Evolutionary conservation across 306 rosid genomes (phyloP), one percentile per base, ranked within the genome.

Genomic region (Carpinus viminea): DNA sequence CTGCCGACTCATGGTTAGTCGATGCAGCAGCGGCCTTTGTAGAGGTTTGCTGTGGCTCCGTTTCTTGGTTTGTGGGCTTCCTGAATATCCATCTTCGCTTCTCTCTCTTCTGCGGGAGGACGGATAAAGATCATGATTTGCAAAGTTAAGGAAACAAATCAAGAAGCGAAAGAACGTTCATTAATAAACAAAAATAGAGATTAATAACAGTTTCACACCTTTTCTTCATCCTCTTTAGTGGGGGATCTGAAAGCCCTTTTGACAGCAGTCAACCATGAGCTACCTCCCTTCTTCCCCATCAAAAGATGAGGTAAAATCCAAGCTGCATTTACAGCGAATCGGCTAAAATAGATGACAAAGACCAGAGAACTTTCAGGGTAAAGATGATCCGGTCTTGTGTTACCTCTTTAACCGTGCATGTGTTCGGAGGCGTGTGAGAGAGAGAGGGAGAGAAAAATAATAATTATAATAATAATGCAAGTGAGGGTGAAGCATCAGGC

Each of bases 201-300:
- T 8, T 3, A 10, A 38, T 3, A 10, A 38, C 4, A 28, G 13
- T 46, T 20, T 8, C 16, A 21, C 69, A 91, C 98, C 96, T 95
- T 95, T 5, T 92, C 96, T 70, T 95, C 98, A 47, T 95, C 98
- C 60, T 88, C 89, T 85, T 95, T 95, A 26, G 98, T 87, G 7
- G 99, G 99, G 90, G 99, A 93, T 91, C 99, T 91, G 87, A 95
- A 95, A 60, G 98, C 99, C 48, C 99, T 91, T 95, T 95, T 95
- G 52, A 95, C 99, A 74, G 98, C 99, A 43, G 94, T 91, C 85
- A 95, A 78, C 99, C 99, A 95, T 12, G 99, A 95, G 54, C 84
- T 74, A 73, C 94, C 81, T 76, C 93, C 98, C 76, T 90, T 93
- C 97, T 91, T 95, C 88, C 99, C 98, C 99, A 95, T 94, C 81